These are phyloP conservation scores for Kodamaea kaohsiungensis DNA, from an alignment of 805 yeast species.

Conservation along the genomic window DNA sequence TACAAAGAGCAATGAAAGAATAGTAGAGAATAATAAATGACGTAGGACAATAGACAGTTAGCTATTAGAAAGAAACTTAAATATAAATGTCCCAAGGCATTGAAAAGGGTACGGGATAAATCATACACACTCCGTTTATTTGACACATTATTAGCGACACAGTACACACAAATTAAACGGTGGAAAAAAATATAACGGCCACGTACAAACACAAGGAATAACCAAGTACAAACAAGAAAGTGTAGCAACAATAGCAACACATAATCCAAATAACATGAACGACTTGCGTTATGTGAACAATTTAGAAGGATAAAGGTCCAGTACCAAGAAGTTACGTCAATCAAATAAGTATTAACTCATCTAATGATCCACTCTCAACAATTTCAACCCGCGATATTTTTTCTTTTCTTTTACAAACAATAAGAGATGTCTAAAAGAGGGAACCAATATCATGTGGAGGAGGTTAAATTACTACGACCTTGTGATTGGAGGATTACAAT, in stretches of 20 bases:
- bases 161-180: neutral
- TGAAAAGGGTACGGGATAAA: neutral
- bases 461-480: neutral
- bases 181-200: neutral
- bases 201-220: neutral
- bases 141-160: neutral
- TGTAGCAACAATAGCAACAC: neutral
- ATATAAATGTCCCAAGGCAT: neutral
- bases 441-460: neutral
- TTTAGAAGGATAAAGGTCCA: too few species aligned
- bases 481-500: neutral
- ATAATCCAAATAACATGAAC: too few species aligned
- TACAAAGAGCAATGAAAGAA: neutral
- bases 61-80: neutral
- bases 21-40: neutral
- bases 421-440: neutral
- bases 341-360: too few species aligned
- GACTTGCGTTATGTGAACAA: too few species aligned
- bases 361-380: too few species aligned
- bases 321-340: too few species aligned
- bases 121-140: neutral
- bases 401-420: neutral
- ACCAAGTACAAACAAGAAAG: neutral
- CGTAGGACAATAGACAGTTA: neutral
- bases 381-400: neutral